Evolutionary conservation across 768 basidiomycete species (phyloP).

Genomic region (Royoungia palumana): DNA sequence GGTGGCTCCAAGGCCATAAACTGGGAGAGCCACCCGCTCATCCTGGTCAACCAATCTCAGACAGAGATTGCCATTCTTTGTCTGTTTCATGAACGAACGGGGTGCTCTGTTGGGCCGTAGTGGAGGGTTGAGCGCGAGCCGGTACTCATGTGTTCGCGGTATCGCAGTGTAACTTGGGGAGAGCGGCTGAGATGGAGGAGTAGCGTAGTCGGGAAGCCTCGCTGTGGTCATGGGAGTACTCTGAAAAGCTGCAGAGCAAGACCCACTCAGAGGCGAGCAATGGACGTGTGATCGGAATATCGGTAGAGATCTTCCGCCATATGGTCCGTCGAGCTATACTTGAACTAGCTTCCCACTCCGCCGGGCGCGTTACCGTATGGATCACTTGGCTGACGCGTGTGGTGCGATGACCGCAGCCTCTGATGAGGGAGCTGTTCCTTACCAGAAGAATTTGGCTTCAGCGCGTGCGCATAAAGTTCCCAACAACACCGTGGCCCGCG

Average conservation of each 20-base stretch:
- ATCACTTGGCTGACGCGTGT: slow-evolving; percentile 1
- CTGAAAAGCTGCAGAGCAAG: slow-evolving; percentile 15
- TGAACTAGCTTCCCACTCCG: slow-evolving; percentile 34
- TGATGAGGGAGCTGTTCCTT: neutral
- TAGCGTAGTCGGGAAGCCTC: slow-evolving; percentile 49
- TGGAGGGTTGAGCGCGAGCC: slow-evolving; percentile 45
- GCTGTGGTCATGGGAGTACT: slow-evolving; percentile 48
- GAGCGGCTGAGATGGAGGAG: slow-evolving; percentile 36
- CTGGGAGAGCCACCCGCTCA: slow-evolving; percentile 47
- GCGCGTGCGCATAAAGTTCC: neutral
- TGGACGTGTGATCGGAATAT: slow-evolving; percentile 22
- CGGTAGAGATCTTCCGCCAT: slow-evolving; percentile 18
- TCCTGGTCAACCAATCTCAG: slow-evolving; percentile 55
- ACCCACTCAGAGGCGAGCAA: slow-evolving; percentile 1
- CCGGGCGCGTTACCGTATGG: slow-evolving; percentile 14
- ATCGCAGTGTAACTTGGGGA: slow-evolving; percentile 53
- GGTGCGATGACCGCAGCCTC: neutral
- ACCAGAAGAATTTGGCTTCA: neutral
- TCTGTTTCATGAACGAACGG: slow-evolving; percentile 56
- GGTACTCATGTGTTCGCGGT: slow-evolving; percentile 52
- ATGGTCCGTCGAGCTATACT: slow-evolving; percentile 32
- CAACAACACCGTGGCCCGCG: neutral
- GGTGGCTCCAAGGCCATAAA: slow-evolving; percentile 49
- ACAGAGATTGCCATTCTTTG: slow-evolving; percentile 49
- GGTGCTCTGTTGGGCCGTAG: slow-evolving; percentile 36